Evolutionary conservation across 306 rosid genomes (phyloP).

Genomic region (Amphicarpaea edgeworthii): DNA sequence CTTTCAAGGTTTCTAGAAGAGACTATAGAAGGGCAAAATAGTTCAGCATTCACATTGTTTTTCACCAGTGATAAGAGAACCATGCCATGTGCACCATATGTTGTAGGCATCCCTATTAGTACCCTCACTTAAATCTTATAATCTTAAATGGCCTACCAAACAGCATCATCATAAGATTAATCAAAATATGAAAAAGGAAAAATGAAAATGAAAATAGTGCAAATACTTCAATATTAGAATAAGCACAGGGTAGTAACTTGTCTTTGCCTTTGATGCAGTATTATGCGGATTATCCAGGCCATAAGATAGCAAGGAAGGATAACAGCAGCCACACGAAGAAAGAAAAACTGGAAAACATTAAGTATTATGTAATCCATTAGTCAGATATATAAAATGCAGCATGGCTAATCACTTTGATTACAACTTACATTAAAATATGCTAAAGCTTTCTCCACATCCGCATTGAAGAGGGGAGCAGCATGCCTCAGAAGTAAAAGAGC

Average conservation of each 20-base stretch:
- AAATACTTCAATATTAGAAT: slow-evolving; percentile 24
- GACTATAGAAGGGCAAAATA: slow-evolving; percentile 8
- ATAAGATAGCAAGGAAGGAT: slow-evolving; percentile 65
- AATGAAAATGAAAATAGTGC: not conserved
- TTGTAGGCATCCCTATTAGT: not conserved
- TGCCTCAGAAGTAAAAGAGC: slow-evolving; percentile 68
- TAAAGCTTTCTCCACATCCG: slow-evolving; percentile 50
- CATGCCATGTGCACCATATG: slow-evolving; percentile 2
- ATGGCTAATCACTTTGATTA: not conserved
- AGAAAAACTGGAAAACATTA: slow-evolving; percentile 56
- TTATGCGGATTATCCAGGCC: slow-evolving; percentile 68
- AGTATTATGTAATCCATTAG: slow-evolving; percentile 3
- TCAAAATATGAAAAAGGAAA: slow-evolving; percentile 19
- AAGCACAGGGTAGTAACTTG: slow-evolving; percentile 58
- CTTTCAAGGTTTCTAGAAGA: slow-evolving; percentile 3
- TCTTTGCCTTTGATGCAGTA: slow-evolving; percentile 67
- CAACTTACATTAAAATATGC: slow-evolving; percentile 65
- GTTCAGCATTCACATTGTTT: slow-evolving; percentile 12
- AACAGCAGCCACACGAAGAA: slow-evolving; percentile 72
- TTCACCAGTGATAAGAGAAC: not conserved
- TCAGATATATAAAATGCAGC: slow-evolving; percentile 7
- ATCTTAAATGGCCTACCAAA: slow-evolving; percentile 18
- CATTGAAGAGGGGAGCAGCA: slow-evolving; percentile 56
- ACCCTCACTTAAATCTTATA: not conserved
- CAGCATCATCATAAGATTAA: slow-evolving; percentile 30